Conservation (phyloP, 495 filamentous ascomycete species). For the Aspergillus sclerotioniger region DNA sequence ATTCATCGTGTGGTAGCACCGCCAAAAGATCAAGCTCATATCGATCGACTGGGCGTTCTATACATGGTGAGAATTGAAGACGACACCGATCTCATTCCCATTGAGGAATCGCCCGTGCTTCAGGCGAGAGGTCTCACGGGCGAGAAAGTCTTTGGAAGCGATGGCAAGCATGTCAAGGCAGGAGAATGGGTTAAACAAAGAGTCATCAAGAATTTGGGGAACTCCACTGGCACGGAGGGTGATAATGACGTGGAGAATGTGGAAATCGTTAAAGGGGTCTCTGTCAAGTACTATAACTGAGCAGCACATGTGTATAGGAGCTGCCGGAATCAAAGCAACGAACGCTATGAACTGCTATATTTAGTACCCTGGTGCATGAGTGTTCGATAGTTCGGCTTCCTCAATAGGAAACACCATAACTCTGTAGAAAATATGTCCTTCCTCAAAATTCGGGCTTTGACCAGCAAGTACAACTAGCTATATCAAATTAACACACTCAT, state of each 20-base stretch:
- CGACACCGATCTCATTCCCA: constrained; percentile 9
- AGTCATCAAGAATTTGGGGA: constrained; percentile 9
- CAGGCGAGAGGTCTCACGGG: not conserved
- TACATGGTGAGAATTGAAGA: constrained; percentile 49
- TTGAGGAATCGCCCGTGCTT: constrained; percentile 7
- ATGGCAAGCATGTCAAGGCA: constrained; percentile 9
- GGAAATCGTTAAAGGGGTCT: constrained; percentile 9
- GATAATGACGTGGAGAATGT: constrained; percentile 9
- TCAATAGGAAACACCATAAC: too few relatives aligned
- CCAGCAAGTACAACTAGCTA: too few relatives aligned
- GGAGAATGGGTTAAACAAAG: constrained; percentile 14
- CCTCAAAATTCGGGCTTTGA: too few relatives aligned
- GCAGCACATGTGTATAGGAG: too few relatives aligned
- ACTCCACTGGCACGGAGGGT: not conserved
- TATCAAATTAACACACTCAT: too few relatives aligned
- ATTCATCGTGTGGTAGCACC: constrained; percentile 50
- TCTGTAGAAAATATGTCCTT: too few relatives aligned
- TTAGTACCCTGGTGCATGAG: too few relatives aligned
- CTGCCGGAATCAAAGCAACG: too few relatives aligned
- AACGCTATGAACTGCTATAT: too few relatives aligned
- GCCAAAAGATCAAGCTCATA: constrained; percentile 44
- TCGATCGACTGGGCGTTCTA: constrained; percentile 47
- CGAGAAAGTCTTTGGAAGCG: constrained; percentile 6
- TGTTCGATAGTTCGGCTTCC: too few relatives aligned
- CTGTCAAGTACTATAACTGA: constrained; percentile 4